Evolutionary conservation across 2,329 filamentous ascomycete genomes (phyloP).

Genomic region (Didymella keratinophila): DNA sequence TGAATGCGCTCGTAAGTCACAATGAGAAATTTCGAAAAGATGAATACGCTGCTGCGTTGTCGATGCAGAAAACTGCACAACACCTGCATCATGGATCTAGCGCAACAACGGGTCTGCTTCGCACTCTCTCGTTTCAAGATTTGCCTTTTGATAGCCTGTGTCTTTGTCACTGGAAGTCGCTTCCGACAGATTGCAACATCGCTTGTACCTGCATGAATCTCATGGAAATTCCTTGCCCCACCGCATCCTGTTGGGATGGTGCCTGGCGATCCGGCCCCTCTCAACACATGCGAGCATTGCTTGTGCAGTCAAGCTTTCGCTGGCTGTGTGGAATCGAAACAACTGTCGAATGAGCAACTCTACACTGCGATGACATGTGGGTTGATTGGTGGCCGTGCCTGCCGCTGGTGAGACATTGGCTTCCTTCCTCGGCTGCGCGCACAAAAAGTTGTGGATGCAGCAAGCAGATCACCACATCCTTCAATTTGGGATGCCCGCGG

Average conservation of each 20-base stretch:
- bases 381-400: not conserved
- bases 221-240: not conserved
- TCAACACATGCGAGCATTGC: slow-evolving; percentile 10
- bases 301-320: slow-evolving; percentile 18
- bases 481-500: slow-evolving; percentile 7
- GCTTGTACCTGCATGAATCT: not conserved
- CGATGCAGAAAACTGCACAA: not conserved
- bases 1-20: not conserved
- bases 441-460: slow-evolving; percentile 1
- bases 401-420: slow-evolving; percentile 15
- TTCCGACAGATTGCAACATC: not conserved
- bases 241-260: slow-evolving; percentile 1
- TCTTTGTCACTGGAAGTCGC: not conserved
- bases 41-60: not conserved
- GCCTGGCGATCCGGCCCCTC: slow-evolving; percentile 10
- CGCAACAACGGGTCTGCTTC: not conserved
- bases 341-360: slow-evolving; percentile 5
- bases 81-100: not conserved
- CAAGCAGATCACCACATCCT: slow-evolving; percentile 15
- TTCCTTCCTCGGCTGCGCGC: not conserved
- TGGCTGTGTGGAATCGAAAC: not conserved
- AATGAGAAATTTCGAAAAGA: too few species aligned
- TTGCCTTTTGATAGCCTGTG: not conserved
- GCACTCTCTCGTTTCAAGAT: not conserved
- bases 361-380: slow-evolving; percentile 6